phyloP scores from a whole-genome alignment of 345 rosid species.

The Hypericum androsaemum region DNA sequence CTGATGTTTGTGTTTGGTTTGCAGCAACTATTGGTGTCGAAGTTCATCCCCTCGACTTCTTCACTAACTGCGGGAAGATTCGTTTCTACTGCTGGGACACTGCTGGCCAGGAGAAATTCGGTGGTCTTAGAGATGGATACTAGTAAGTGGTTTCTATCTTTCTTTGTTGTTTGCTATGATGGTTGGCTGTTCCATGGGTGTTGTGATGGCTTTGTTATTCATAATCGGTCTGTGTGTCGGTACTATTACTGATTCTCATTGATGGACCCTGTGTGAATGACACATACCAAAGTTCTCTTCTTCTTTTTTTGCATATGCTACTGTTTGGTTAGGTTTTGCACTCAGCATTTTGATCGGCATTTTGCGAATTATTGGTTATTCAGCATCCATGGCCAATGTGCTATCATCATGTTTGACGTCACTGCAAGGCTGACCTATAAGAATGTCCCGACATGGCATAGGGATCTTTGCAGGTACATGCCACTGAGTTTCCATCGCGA shows the following conservation, averaged over 20 bases:
- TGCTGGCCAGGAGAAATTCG: constrained; percentile 93
- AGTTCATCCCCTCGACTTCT: constrained; percentile 92
- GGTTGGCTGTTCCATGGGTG: neutral
- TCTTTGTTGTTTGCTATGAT: neutral
- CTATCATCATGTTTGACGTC: constrained; percentile 93
- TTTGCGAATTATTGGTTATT: constrained; percentile 4
- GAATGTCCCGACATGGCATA: constrained; percentile 99
- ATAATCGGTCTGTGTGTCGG: no score
- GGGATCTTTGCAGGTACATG: constrained; percentile 87
- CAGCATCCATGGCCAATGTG: constrained; percentile 99
- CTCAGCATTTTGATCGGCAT: neutral
- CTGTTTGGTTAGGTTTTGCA: no score
- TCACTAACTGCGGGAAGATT: constrained; percentile 81
- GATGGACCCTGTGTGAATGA: no score
- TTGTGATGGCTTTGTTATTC: no score
- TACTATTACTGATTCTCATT: no score
- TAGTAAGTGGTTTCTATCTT: constrained; percentile 45
- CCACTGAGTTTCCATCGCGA: no score
- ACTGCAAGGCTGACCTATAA: constrained; percentile 93
- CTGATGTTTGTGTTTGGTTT: neutral
- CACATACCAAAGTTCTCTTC: no score
- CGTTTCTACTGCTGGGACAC: constrained; percentile 98
- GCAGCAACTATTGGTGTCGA: constrained; percentile 94
- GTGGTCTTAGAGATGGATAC: constrained; percentile 94
- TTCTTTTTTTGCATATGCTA: no score